Conservation (phyloP, 768 basidiomycete species). For the Galerina marginata region DNA sequence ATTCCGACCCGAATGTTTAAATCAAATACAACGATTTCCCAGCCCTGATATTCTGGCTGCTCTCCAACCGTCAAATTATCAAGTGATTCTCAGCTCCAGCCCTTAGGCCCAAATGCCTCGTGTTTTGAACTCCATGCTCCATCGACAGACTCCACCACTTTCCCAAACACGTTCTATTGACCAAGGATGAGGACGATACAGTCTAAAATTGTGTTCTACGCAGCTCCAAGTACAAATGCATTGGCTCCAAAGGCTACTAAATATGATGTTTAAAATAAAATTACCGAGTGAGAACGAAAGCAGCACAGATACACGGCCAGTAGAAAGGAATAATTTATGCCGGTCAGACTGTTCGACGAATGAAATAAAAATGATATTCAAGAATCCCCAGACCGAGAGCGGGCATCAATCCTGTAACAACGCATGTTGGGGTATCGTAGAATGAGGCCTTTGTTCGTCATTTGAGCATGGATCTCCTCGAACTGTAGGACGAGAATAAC, state of each 20-base stretch:
- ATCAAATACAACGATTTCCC: neutral
- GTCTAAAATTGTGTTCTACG: slow-evolving; percentile 10
- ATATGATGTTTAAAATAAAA: slow-evolving; percentile 12
- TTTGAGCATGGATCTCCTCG: slow-evolving; percentile 72
- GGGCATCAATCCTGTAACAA: slow-evolving; percentile 48
- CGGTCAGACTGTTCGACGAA: slow-evolving; percentile 9
- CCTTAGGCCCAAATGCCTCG: neutral
- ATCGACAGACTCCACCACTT: neutral
- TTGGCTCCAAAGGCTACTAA: slow-evolving; percentile 7
- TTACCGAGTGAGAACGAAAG: slow-evolving; percentile 11
- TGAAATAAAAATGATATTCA: slow-evolving; percentile 24
- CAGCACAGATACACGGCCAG: slow-evolving; percentile 13
- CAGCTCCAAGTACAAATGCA: slow-evolving; percentile 7
- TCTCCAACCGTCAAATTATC: slow-evolving; percentile 11
- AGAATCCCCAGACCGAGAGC: slow-evolving; percentile 47
- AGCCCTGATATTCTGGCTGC: slow-evolving; percentile 17
- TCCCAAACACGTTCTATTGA: neutral
- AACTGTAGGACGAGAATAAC: slow-evolving; percentile 49
- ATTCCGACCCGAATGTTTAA: neutral
- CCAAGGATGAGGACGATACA: neutral
- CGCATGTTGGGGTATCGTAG: slow-evolving; percentile 72
- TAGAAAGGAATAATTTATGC: slow-evolving; percentile 27
- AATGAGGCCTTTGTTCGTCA: slow-evolving; percentile 63
- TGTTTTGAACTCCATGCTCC: neutral
- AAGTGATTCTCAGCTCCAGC: slow-evolving; percentile 15